A percentile compares a stretch with the other conserved stretches of the same genome.
Conservation (phyloP, 2,329 filamentous ascomycete species). For the Botryotinia narcissicola region DNA sequence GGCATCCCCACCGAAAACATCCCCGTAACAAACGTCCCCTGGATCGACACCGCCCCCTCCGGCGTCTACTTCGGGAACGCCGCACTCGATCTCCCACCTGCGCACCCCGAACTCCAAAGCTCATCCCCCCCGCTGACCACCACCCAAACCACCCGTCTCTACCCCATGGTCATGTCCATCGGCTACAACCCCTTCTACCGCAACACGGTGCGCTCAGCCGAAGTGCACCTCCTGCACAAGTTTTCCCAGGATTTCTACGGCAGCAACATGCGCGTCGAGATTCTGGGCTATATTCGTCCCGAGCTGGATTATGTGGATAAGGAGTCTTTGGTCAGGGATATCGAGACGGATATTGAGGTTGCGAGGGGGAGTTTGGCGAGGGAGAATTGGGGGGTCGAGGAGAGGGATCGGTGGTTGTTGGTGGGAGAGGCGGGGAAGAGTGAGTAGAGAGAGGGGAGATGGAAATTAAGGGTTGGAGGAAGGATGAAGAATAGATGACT, state of each 20-base stretch:
- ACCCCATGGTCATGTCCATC: conserved; percentile 89
- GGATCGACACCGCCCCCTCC: conserved; percentile 63
- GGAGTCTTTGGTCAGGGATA: conserved; percentile 84
- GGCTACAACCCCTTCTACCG: conserved; percentile 98
- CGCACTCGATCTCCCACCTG: conserved; percentile 59
- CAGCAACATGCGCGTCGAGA: conserved; percentile 70
- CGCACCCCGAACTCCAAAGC: conserved; percentile 42
- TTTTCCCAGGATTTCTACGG: conserved; percentile 85
- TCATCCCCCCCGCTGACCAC: conserved; percentile 24
- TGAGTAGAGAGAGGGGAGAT: conserved; percentile 45
- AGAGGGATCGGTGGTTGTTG: conserved; percentile 26
- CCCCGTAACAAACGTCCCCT: conserved; percentile 63
- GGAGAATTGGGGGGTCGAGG: conserved; percentile 51
- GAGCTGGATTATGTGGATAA: conserved; percentile 85
- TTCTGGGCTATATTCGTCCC: conserved; percentile 84
- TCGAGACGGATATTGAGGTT: conserved; percentile 83
- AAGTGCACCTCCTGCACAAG: conserved; percentile 81
- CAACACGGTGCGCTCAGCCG: conserved; percentile 80
- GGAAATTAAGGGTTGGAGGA: conserved; percentile 37
- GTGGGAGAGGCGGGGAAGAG: conserved; percentile 16
- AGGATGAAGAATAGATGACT: conserved; percentile 25
- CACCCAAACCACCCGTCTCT: conserved; percentile 48
- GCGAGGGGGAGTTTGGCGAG: conserved; percentile 70
- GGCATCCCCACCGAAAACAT: conserved; percentile 97
- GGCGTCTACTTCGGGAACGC: conserved; percentile 96